These are phyloP conservation scores for Hibiscus syriacus DNA, from an alignment of 345 rosid genomes.

Conservation along the genomic window DNA sequence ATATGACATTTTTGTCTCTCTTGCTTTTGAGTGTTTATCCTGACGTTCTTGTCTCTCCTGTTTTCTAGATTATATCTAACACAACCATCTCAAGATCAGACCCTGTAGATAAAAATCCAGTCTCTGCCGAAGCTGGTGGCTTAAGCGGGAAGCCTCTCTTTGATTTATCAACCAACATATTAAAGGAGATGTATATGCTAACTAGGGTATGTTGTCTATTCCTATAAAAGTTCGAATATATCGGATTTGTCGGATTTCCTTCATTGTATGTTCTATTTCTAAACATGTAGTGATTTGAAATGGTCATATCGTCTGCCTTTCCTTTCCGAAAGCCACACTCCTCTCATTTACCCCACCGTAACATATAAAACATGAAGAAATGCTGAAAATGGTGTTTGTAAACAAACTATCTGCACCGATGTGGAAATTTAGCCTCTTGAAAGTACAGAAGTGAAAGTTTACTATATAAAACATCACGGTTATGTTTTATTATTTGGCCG, in stretches of 20 bases:
- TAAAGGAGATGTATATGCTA: slow-evolving; percentile 81
- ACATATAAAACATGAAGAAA: neutral
- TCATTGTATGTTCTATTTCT: neutral
- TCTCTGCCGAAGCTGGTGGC: slow-evolving; percentile 77
- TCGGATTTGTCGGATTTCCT: neutral
- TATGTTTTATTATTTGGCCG: neutral
- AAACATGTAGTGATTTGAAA: neutral
- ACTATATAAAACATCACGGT: neutral
- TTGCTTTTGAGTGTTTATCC: neutral
- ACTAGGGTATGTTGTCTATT: slow-evolving; percentile 46
- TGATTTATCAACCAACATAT: slow-evolving; percentile 60
- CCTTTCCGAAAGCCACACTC: neutral
- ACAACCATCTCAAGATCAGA: slow-evolving; percentile 91
- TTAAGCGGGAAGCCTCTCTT: slow-evolving; percentile 88
- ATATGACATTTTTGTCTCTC: neutral
- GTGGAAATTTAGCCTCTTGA: neutral
- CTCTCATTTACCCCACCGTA: neutral
- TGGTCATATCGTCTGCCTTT: neutral
- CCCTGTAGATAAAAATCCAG: slow-evolving; percentile 39
- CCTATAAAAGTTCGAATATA: neutral
- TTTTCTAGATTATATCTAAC: slow-evolving; percentile 74
- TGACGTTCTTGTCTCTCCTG: neutral
- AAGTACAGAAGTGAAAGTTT: neutral
- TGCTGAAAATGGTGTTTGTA: neutral
- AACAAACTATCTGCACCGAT: neutral